A percentile compares a stretch with the other conserved stretches of the same genome.
These are phyloP conservation scores for Neohortaea acidophila DNA, from an alignment of 495 filamentous ascomycete genomes.

Conservation along the genomic window DNA sequence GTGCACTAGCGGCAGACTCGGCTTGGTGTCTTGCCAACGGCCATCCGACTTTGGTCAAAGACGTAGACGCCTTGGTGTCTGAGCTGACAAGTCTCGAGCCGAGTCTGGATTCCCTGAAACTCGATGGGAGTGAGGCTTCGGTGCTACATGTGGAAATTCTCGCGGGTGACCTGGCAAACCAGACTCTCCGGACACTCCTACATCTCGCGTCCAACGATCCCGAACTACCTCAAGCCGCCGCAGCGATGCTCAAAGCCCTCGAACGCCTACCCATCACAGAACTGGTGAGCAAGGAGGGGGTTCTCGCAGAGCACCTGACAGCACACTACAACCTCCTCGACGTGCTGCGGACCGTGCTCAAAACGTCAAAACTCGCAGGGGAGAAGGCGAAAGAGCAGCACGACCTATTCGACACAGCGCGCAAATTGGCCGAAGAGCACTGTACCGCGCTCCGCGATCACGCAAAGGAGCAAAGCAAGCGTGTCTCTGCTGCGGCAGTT, in stretches of 20 bases:
- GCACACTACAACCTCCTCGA: constrained; percentile 8
- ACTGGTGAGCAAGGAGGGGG: not conserved
- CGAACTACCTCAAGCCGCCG: not conserved
- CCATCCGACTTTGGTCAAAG: not conserved
- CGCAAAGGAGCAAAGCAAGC: constrained; percentile 1
- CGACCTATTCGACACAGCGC: not conserved
- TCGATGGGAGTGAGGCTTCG: not conserved
- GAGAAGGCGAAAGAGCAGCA: not conserved
- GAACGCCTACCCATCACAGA: constrained; percentile 1
- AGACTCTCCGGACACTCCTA: not conserved
- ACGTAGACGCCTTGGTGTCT: not conserved
- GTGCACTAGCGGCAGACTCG: constrained; percentile 4
- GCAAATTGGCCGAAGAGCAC: not conserved
- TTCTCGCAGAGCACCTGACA: constrained; percentile 1
- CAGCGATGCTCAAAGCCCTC: not conserved
- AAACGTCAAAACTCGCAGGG: not conserved
- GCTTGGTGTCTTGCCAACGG: constrained; percentile 6
- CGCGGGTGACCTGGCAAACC: constrained; percentile 5
- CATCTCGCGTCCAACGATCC: not conserved
- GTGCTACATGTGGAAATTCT: constrained; percentile 2
- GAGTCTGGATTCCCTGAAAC: not conserved
- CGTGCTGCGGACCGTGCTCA: not conserved
- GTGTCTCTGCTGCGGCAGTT: not conserved
- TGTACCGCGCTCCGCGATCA: constrained; percentile 1
- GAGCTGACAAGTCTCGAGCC: not conserved